phyloP scores from a whole-genome alignment of 805 yeast genomes.

The Candida ficus region DNA sequence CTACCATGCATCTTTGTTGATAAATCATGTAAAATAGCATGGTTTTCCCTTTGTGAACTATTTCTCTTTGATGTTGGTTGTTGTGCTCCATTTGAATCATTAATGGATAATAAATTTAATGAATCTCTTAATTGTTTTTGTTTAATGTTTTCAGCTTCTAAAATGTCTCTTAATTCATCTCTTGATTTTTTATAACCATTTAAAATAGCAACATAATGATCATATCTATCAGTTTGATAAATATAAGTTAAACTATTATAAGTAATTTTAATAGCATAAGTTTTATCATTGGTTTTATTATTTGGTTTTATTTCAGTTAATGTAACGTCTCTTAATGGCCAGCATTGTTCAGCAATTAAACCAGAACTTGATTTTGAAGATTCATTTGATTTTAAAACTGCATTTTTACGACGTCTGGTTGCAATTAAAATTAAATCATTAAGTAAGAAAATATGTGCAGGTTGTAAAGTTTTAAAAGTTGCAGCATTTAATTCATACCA shows the following conservation, averaged over 20 bases:
- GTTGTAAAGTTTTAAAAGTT: slow-evolving; percentile 73
- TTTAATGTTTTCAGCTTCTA: slow-evolving; percentile 42
- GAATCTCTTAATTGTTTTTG: slow-evolving; percentile 41
- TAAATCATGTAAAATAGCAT: slow-evolving; percentile 45
- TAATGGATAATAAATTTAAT: slow-evolving; percentile 34
- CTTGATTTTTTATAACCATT: slow-evolving; percentile 57
- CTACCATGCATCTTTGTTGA: slow-evolving; percentile 59
- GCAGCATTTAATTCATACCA: slow-evolving; percentile 87
- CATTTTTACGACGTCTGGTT: slow-evolving; percentile 41
- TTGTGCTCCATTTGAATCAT: slow-evolving; percentile 5
- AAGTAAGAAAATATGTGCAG: slow-evolving; percentile 69
- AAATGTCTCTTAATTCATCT: slow-evolving; percentile 52
- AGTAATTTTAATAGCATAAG: slow-evolving; percentile 41
- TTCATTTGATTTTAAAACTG: slow-evolving; percentile 20
- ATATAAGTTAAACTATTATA: slow-evolving; percentile 46
- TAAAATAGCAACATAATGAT: slow-evolving; percentile 49
- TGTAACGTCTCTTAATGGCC: slow-evolving; percentile 64
- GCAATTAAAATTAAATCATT: slow-evolving; percentile 79
- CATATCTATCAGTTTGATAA: slow-evolving; percentile 55
- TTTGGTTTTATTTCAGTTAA: slow-evolving; percentile 17
- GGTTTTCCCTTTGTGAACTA: slow-evolving; percentile 27
- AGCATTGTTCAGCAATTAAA: slow-evolving; percentile 69
- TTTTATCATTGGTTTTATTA: slow-evolving; percentile 2
- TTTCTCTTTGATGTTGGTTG: slow-evolving; percentile 1
- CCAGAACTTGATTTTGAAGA: slow-evolving; percentile 21